These are phyloP conservation scores for Fraxinus quadrangulata DNA, from an alignment of 257 asterid species.

Conservation along the genomic window DNA sequence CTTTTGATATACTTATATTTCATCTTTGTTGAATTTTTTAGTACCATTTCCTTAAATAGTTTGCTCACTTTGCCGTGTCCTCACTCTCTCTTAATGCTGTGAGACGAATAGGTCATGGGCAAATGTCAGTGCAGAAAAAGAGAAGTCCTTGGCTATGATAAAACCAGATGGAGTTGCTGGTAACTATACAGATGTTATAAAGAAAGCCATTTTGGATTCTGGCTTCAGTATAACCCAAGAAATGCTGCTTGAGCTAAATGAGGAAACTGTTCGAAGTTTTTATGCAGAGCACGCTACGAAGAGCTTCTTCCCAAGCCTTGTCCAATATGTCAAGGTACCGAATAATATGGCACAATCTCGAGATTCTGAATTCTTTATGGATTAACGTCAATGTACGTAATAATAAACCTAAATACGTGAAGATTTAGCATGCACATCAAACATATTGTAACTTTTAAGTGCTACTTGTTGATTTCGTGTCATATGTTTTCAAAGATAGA, in stretches of 20 bases:
- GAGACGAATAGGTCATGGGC: slow-evolving; percentile 43
- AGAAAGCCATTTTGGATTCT: slow-evolving; percentile 54
- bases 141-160: slow-evolving; percentile 76
- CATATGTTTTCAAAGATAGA: background rate
- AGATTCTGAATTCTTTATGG: slow-evolving; percentile 11
- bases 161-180: slow-evolving; percentile 85
- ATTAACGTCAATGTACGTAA: background rate
- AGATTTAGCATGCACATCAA: background rate
- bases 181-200: slow-evolving; percentile 51
- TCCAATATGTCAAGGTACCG: slow-evolving; percentile 72
- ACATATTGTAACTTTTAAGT: background rate
- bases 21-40: background rate
- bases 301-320: slow-evolving; percentile 70
- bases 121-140: slow-evolving; percentile 34
- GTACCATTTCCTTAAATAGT: background rate
- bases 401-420: slow-evolving; percentile 11
- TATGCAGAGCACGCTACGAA: slow-evolving; percentile 71
- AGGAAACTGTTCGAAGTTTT: slow-evolving; percentile 53
- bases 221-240: slow-evolving; percentile 64
- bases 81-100: slow-evolving; percentile 22
- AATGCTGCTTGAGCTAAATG: slow-evolving; percentile 49
- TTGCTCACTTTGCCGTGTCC: background rate
- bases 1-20: background rate
- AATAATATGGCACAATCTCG: slow-evolving; percentile 13
- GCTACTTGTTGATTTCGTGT: background rate